phyloP scores from a whole-genome alignment of 768 basidiomycete species.

The Leucocoprinus birnbaumii region DNA sequence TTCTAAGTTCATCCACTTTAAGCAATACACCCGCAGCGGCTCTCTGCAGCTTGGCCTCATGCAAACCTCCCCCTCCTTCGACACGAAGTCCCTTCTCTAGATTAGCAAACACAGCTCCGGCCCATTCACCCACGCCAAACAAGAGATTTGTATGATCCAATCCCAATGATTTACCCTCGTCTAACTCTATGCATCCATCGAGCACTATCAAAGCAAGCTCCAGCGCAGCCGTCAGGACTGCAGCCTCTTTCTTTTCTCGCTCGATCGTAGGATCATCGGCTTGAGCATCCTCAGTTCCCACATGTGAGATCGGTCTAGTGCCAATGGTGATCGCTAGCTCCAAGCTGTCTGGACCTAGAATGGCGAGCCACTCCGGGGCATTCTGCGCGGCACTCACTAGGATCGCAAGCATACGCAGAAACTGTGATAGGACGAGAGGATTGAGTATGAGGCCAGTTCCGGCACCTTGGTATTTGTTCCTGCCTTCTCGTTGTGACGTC shows the following conservation, averaged over 20 bases:
- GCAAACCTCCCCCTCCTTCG: conserved; percentile 61
- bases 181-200: conserved; percentile 71
- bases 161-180: conserved; percentile 71
- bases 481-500: conserved; percentile 51
- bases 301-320: conserved; percentile 52
- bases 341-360: conserved; percentile 79
- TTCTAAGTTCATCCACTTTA: conserved; percentile 55
- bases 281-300: conserved; percentile 31
- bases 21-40: conserved; percentile 80
- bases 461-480: conserved; percentile 62
- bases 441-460: conserved; percentile 84
- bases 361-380: conserved; percentile 74
- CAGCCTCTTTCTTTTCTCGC: conserved; percentile 55
- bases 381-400: conserved; percentile 82
- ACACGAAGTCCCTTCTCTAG: conserved; percentile 65
- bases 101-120: conserved; percentile 55
- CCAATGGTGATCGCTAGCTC: conserved; percentile 84
- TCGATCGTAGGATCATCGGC: conserved; percentile 27
- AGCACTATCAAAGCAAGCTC: conserved; percentile 78
- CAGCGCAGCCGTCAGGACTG: conserved; percentile 70
- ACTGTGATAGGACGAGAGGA: conserved; percentile 71
- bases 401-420: conserved; percentile 72
- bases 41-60: conserved; percentile 59
- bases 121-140: conserved; percentile 81
- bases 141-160: conserved; percentile 74